phyloP scores from a whole-genome alignment of 805 yeast genomes.

The Yarrowia keelungensis region DNA sequence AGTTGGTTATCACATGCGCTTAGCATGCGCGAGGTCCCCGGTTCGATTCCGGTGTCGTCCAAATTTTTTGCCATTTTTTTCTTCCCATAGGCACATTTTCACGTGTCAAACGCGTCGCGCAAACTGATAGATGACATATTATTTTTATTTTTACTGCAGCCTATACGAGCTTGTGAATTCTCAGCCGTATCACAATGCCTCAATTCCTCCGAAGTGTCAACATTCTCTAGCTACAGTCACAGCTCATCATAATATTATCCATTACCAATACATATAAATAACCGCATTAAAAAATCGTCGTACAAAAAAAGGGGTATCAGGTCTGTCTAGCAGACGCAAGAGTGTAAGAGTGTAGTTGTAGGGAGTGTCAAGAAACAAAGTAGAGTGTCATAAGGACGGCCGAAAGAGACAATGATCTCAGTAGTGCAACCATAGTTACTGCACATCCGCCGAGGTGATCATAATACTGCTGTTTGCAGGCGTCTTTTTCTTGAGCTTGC shows the following conservation, averaged over 20 bases:
- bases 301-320: conserved; percentile 26
- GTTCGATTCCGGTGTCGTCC: conserved; percentile 39
- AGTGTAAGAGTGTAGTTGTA: background rate
- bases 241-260: conserved; percentile 1
- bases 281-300: conserved; percentile 25
- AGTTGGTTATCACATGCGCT: conserved; percentile 38
- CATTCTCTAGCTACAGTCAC: too few relatives aligned
- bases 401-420: background rate
- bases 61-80: background rate
- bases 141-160: too few relatives aligned
- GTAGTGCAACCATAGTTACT: background rate
- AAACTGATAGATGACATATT: too few relatives aligned
- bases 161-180: too few relatives aligned
- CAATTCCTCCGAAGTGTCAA: too few relatives aligned
- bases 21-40: conserved; percentile 39
- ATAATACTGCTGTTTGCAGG: conserved; percentile 34
- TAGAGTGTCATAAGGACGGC: background rate
- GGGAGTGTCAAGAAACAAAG: conserved; percentile 34
- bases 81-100: background rate
- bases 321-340: conserved; percentile 13
- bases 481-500: conserved; percentile 35
- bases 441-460: conserved; percentile 36
- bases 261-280: conserved; percentile 32
- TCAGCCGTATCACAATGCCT: too few relatives aligned
- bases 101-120: background rate